Base-by-base conservation (phyloP, 306 rosid genomes). In the Hippophae rhamnoides region DNA sequence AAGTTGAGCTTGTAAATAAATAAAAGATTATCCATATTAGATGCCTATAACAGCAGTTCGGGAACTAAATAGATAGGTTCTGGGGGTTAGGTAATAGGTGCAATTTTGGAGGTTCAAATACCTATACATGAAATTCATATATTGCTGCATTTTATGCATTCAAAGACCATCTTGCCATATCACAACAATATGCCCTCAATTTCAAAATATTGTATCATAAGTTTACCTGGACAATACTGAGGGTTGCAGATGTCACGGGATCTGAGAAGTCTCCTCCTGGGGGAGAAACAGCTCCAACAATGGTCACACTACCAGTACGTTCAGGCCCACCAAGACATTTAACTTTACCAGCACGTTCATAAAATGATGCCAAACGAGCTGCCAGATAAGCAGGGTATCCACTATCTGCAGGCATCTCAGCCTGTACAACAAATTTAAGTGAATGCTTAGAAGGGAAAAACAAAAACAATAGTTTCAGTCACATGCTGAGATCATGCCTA, bases 401-500 rank as follows among this genome's bases (percentile, higher is more conserved):
- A 86, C 99, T 93, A 75, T 93, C 99, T 53, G 99, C 99, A 14
- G 99, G 99, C 99, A 93, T 93, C 81, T 93, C 99, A 7, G 99
- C 99, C 99, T 93, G 81, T 48, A 76, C 46, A 62, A 50, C 58
- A 50, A 27, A 51, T 31, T 9, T 44, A 61, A 56, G 72, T 5
- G 52, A 65, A 13, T 13, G 42, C 53, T 75, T 63, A 61, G 52
- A 27, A 60, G 45, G 56, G 45, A n/a, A 49, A 58, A 42, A 12
- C 61, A 61, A 50, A 43, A 64, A 50, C 51, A 64, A 13, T 10
- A 9, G 14, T 49, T 49, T 11, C 14, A 47, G 13, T 47, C 50
- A 7, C 8, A 9, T 45, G 42, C 50, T 10, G 49, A 60, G 31
- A 52, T 43, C 8, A 57, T 52, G 54, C 40, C 41, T 48, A 38